phyloP scores from a whole-genome alignment of 73 alveolate genomes.

The Paramecium octaurelia region DNA sequence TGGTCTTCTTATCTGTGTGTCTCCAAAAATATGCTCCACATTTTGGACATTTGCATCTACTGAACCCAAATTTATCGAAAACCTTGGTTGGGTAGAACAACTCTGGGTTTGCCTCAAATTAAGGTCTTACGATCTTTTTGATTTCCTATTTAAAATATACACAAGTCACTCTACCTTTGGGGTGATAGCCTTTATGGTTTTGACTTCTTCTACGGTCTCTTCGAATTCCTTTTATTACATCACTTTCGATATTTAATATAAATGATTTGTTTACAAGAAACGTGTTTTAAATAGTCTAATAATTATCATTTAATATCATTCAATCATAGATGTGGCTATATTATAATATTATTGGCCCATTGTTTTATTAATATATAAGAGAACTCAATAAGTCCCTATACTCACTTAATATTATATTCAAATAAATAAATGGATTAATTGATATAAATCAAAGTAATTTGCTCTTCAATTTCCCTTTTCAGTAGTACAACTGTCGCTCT shows the following conservation, averaged over 20 bases:
- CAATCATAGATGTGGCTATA: conserved; percentile 8
- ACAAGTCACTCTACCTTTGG: conserved; percentile 58
- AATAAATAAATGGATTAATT: neutral
- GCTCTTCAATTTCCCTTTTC: neutral
- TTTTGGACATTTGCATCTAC: conserved; percentile 61
- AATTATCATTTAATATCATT: conserved; percentile 7
- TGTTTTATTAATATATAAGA: neutral
- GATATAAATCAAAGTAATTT: neutral
- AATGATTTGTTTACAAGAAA: conserved; percentile 35
- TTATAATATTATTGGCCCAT: neutral
- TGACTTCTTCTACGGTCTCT: conserved; percentile 64
- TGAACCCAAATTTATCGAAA: conserved; percentile 65
- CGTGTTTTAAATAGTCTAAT: conserved; percentile 52
- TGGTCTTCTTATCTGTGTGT: conserved; percentile 75
- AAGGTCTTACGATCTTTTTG: conserved; percentile 90
- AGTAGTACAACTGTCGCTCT: neutral
- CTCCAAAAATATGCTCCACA: conserved; percentile 91
- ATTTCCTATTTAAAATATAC: conserved; percentile 77
- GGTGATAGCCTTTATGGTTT: conserved; percentile 68
- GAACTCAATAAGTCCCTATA: neutral
- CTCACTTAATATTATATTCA: neutral
- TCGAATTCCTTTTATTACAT: conserved; percentile 42
- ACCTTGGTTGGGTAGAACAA: conserved; percentile 86
- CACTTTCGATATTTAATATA: neutral
- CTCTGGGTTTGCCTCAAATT: conserved; percentile 88